Conservation (phyloP, 331 rosid species). For the Phaseolus coccineus region DNA sequence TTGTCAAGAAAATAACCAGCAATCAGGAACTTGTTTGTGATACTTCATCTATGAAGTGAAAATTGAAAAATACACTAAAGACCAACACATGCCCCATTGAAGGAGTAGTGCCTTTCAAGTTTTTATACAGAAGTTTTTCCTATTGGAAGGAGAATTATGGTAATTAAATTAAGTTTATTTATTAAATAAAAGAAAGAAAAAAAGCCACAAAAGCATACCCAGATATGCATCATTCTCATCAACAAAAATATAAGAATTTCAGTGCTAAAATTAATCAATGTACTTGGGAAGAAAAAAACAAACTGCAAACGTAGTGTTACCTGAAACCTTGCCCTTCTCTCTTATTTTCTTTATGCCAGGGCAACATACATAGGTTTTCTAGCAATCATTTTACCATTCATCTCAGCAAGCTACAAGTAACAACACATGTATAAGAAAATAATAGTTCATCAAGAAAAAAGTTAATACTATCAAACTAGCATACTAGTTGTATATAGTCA, state of each 20-base stretch:
- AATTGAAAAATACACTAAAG: neutral
- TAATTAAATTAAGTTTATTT: neutral
- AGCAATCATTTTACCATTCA: constrained; percentile 65
- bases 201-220: neutral
- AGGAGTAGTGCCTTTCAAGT: neutral
- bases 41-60: neutral
- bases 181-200: neutral
- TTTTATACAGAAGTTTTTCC: neutral
- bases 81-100: too few relatives aligned
- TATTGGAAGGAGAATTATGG: neutral
- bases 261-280: too few relatives aligned
- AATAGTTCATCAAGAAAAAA: neutral
- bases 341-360: constrained; percentile 66
- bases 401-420: constrained; percentile 58
- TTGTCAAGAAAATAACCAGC: neutral
- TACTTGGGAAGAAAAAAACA: neutral
- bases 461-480: neutral
- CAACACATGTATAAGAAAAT: constrained; percentile 7
- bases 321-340: constrained; percentile 67
- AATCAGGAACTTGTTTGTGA: neutral
- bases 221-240: neutral
- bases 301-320: constrained; percentile 23
- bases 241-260: neutral
- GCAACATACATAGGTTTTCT: constrained; percentile 69
- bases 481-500: neutral